These are phyloP conservation scores for Diaporthe capsici DNA, from an alignment of 2,329 filamentous ascomycete genomes.

Conservation along the genomic window DNA sequence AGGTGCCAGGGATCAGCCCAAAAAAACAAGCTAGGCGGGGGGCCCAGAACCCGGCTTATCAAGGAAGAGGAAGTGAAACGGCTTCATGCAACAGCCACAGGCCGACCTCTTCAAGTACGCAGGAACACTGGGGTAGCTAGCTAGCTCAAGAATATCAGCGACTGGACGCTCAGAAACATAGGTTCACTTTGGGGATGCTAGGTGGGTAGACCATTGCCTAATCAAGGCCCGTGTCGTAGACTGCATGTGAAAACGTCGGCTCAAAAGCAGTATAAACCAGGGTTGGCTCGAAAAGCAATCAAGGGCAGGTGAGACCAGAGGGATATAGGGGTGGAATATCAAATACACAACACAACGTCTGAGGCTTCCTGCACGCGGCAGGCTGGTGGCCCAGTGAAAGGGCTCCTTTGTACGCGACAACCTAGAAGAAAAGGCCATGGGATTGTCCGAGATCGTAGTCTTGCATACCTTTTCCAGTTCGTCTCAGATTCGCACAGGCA, in stretches of 20 bases:
- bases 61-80: conserved; percentile 36
- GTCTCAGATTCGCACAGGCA: conserved; percentile 19
- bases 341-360: background rate
- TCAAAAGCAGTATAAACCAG: background rate
- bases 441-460: background rate
- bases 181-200: background rate
- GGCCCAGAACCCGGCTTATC: conserved; percentile 27
- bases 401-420: conserved; percentile 7
- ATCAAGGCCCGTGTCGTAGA: background rate
- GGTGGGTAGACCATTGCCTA: conserved; percentile 14
- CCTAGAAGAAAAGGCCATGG: background rate
- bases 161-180: conserved; percentile 28
- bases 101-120: conserved; percentile 20
- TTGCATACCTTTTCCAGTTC: conserved; percentile 32
- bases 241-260: background rate
- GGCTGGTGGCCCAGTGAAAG: conserved; percentile 5
- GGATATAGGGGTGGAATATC: background rate
- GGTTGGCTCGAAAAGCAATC: background rate
- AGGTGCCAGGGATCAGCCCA: conserved; percentile 19
- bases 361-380: conserved; percentile 2
- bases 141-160: conserved; percentile 36
- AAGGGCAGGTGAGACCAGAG: conserved; percentile 40
- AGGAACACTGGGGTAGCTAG: background rate
- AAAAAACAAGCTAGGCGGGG: conserved; percentile 24
- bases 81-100: conserved; percentile 37